A percentile compares a stretch with the other conserved stretches of the same genome.
phyloP scores from a whole-genome alignment of 208 protist genomes.

The Naegleria lovaniensis region DNA sequence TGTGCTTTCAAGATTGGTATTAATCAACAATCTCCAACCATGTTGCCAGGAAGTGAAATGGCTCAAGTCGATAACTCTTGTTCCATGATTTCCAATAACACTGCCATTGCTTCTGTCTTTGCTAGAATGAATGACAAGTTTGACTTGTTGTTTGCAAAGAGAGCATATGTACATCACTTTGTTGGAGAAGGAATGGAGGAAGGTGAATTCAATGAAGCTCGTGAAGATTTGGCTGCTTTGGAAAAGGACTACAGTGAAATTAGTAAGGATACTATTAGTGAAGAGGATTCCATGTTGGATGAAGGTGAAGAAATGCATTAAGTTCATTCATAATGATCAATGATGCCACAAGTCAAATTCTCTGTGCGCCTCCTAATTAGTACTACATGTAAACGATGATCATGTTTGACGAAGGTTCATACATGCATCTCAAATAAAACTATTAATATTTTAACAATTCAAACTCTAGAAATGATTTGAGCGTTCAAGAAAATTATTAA shows the following conservation, averaged over 20 bases:
- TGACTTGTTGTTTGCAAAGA: conserved; percentile 89
- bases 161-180: conserved; percentile 94
- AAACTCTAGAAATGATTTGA: no score
- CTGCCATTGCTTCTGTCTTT: conserved; percentile 86
- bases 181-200: conserved; percentile 95
- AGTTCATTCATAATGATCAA: no score
- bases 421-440: no score
- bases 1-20: conserved; percentile 87
- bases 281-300: conserved; percentile 30
- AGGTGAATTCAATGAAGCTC: conserved; percentile 88
- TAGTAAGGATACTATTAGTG: conserved; percentile 53
- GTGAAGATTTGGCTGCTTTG: conserved; percentile 88
- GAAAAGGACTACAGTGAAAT: conserved; percentile 95
- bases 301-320: conserved; percentile 17
- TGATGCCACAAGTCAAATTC: no score
- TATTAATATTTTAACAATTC: no score
- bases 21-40: conserved; percentile 81
- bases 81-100: conserved; percentile 79
- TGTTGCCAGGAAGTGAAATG: conserved; percentile 86
- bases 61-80: conserved; percentile 69
- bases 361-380: no score
- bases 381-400: no score
- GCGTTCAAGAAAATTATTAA: no score
- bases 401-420: no score
- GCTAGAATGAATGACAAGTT: conserved; percentile 86